phyloP scores from a whole-genome alignment of 805 yeast genomes.

The Candida boleticola region DNA sequence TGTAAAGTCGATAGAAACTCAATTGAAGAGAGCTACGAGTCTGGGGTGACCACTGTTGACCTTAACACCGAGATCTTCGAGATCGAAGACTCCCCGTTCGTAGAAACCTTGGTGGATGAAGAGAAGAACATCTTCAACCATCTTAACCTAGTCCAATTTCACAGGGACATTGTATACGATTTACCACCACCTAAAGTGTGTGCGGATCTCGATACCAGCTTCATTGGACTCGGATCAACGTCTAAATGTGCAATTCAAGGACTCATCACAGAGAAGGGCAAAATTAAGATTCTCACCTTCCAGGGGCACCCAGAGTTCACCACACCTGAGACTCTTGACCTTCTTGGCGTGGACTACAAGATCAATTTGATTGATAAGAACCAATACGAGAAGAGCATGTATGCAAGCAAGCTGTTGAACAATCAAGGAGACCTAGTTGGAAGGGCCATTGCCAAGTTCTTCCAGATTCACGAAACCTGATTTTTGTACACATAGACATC shows the following conservation, averaged over 20 bases:
- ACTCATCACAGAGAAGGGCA: slow-evolving; percentile 43
- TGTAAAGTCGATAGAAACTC: slow-evolving; percentile 52
- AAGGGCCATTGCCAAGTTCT: slow-evolving; percentile 33
- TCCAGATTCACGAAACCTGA: slow-evolving; percentile 12
- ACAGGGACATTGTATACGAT: slow-evolving; percentile 38
- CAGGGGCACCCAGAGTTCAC: slow-evolving; percentile 92
- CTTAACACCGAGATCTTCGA: slow-evolving; percentile 39
- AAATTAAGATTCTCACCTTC: slow-evolving; percentile 55
- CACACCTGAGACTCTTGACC: slow-evolving; percentile 26
- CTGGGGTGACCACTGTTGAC: slow-evolving; percentile 53
- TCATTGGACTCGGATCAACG: slow-evolving; percentile 50
- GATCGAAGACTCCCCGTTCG: slow-evolving; percentile 22
- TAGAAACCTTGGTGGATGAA: slow-evolving; percentile 35
- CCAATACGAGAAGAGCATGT: slow-evolving; percentile 24
- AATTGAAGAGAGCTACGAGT: slow-evolving; percentile 65
- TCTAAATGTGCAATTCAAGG: slow-evolving; percentile 66
- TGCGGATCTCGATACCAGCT: slow-evolving; percentile 18
- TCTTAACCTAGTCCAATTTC: slow-evolving; percentile 36
- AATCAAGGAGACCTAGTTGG: slow-evolving; percentile 44
- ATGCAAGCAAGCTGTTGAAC: slow-evolving; percentile 26
- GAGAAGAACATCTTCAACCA: slow-evolving; percentile 48
- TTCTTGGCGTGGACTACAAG: slow-evolving; percentile 19
- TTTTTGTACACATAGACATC: no score
- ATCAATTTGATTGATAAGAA: slow-evolving; percentile 20
- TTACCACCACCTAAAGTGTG: slow-evolving; percentile 37